These are phyloP conservation scores for Pseudopithomyces maydicus DNA, from an alignment of 2,329 filamentous ascomycete genomes.

Conservation along the genomic window DNA sequence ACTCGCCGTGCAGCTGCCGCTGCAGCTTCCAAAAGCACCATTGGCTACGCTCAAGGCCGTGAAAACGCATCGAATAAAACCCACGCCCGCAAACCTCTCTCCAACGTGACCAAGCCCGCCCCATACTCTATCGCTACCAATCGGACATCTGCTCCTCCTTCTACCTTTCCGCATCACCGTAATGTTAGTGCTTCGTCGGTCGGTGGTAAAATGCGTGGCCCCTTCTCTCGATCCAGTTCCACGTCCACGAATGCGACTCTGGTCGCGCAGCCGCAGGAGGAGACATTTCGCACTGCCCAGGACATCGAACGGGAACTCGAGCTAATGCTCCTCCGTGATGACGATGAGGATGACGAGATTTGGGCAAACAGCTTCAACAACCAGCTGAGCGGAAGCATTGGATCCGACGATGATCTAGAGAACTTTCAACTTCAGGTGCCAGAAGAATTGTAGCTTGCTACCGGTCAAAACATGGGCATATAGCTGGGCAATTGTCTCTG, in stretches of 20 bases:
- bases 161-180: constrained; percentile 22
- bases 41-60: constrained; percentile 84
- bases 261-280: constrained; percentile 25
- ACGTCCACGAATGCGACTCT: constrained; percentile 37
- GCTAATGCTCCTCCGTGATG: constrained; percentile 31
- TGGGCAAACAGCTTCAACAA: constrained; percentile 38
- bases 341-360: constrained; percentile 31
- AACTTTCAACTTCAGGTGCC: constrained; percentile 41
- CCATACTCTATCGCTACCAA: constrained; percentile 29
- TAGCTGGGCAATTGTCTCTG: not conserved
- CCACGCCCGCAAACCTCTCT: constrained; percentile 41
- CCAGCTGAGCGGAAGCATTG: constrained; percentile 27
- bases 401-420: constrained; percentile 34
- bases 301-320: constrained; percentile 42
- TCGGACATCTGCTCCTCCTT: constrained; percentile 15
- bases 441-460: constrained; percentile 26
- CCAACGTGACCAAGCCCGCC: constrained; percentile 40
- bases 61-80: constrained; percentile 52
- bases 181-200: constrained; percentile 17
- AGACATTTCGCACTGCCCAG: constrained; percentile 34
- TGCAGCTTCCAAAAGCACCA: constrained; percentile 75
- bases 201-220: constrained; percentile 17
- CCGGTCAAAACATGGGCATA: not conserved
- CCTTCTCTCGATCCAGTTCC: constrained; percentile 42
- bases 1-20: constrained; percentile 66